A percentile compares a stretch with the other conserved stretches of the same genome.
Conservation (phyloP, 345 rosid species). For the Hibiscus mutabilis region DNA sequence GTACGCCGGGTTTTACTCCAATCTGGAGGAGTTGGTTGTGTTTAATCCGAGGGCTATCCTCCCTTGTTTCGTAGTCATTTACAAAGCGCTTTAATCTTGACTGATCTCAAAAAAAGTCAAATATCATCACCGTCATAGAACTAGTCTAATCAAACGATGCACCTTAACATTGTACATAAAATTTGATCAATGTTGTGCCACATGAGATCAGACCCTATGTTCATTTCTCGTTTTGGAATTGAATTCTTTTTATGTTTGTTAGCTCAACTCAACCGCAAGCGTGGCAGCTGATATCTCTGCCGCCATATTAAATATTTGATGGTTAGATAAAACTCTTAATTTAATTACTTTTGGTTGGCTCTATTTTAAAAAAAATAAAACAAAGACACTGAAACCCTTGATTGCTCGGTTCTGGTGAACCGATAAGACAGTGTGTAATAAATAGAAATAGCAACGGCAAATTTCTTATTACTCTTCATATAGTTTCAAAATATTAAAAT, state of each 20-base stretch:
- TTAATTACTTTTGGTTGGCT: not conserved
- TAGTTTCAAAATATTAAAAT: no score
- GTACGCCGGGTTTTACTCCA: slow-evolving; percentile 58
- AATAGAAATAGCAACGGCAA: not conserved
- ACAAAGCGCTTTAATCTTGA: slow-evolving; percentile 55
- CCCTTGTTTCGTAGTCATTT: slow-evolving; percentile 92
- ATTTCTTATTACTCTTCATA: not conserved
- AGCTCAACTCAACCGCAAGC: slow-evolving; percentile 7
- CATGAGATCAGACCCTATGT: not conserved
- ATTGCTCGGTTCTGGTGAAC: slow-evolving; percentile 3
- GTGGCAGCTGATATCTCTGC: not conserved
- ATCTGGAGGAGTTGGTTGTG: slow-evolving; percentile 73
- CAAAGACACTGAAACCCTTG: slow-evolving; percentile 14
- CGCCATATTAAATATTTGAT: not conserved
- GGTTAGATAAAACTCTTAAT: not conserved
- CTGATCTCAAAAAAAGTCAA: not conserved
- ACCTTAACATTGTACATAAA: not conserved
- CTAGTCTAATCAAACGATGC: not conserved
- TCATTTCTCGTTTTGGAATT: not conserved
- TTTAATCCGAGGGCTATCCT: slow-evolving; percentile 85
- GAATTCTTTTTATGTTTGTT: not conserved
- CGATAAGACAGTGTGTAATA: not conserved
- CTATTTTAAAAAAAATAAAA: not conserved
- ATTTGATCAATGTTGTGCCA: not conserved
- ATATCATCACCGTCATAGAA: not conserved